Evolutionary conservation across 495 filamentous ascomycete species (phyloP), one percentile per base, ranked within the genome.

Genomic region (Cercophora scortea): DNA sequence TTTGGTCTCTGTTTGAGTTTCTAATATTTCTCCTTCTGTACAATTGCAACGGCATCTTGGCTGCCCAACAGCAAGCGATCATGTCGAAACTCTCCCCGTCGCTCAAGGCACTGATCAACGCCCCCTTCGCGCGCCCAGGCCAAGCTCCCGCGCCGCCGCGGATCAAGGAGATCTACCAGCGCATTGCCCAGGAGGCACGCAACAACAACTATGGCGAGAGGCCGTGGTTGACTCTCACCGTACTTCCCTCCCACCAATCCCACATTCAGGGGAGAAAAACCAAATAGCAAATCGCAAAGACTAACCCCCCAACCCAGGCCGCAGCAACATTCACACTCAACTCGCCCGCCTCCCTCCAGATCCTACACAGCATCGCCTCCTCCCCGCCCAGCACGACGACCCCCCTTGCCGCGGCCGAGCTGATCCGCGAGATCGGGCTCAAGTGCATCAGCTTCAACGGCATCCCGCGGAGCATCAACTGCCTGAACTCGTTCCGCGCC

Each of bases 371-470:
- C 17, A 59, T 81, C 13, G 78, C 79, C n/a, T 69, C 77, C 19
- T 61, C 69, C 33, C 38, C 33, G 19, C 25, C 25, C 25, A 25
- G 25, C 25, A 25, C 25, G 25, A 36, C 52, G 25, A 66, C 71
- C 17, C 62, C 72, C 18, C 69, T 83, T n/a, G 68, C 73, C 39
- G 76, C 79, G 7, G 86, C 85, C 43, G 86, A 89, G 63, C 66
- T 88, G 16, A 88, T 91, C 76, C 82, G 87, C 57, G 87, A 89
- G 59, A 77, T 88, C 58, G 87, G 84, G 3, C 74, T 91, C 41
- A 91, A 91, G 64, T 90, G 86, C 66, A 89, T 91, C 62, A 81
- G 79, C 42, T 89, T 91, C 75, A 91, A 91, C 68, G 87, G 87
- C 39, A 86, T 91, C 59, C 87, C 87, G 4, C 80, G 87, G 49